Conservation (phyloP, 2,329 filamentous ascomycete species). For the Fusarium virguliforme region DNA sequence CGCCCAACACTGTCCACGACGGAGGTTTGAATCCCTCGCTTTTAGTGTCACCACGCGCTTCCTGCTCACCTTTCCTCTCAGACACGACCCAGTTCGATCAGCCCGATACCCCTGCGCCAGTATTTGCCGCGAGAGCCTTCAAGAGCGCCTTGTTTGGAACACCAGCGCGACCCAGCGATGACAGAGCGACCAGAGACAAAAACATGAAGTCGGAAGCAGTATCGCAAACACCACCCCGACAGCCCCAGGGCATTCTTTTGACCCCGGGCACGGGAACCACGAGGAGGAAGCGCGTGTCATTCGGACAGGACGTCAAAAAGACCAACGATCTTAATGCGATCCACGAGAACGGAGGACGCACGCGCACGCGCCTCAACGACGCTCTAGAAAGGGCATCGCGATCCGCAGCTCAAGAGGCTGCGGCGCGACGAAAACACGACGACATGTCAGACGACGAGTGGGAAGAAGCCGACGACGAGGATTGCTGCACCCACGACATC, state of each 20-base stretch:
- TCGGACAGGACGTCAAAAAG: constrained; percentile 71
- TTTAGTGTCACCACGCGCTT: background rate
- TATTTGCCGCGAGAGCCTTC: constrained; percentile 77
- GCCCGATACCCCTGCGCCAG: constrained; percentile 76
- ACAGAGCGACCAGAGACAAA: constrained; percentile 50
- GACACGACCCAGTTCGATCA: constrained; percentile 68
- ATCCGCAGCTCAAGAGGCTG: constrained; percentile 20
- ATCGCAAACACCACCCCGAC: constrained; percentile 63
- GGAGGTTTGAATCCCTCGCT: constrained; percentile 48
- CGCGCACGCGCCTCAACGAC: constrained; percentile 63
- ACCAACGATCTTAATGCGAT: constrained; percentile 56
- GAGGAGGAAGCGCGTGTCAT: constrained; percentile 76
- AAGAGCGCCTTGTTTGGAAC: constrained; percentile 77
- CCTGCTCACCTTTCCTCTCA: constrained; percentile 36
- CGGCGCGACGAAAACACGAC: constrained; percentile 30
- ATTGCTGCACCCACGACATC: constrained; percentile 70
- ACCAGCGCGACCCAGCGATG: constrained; percentile 61
- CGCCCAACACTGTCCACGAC: constrained; percentile 54
- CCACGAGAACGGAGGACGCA: constrained; percentile 48
- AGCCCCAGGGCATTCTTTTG: constrained; percentile 72
- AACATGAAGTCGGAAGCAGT: constrained; percentile 48
- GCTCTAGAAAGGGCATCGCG: constrained; percentile 60
- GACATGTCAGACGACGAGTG: constrained; percentile 64
- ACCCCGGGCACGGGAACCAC: constrained; percentile 75
- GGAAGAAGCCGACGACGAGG: constrained; percentile 66